These are phyloP conservation scores for Lactarius tabidus DNA, from an alignment of 768 basidiomycete species.

Conservation along the genomic window DNA sequence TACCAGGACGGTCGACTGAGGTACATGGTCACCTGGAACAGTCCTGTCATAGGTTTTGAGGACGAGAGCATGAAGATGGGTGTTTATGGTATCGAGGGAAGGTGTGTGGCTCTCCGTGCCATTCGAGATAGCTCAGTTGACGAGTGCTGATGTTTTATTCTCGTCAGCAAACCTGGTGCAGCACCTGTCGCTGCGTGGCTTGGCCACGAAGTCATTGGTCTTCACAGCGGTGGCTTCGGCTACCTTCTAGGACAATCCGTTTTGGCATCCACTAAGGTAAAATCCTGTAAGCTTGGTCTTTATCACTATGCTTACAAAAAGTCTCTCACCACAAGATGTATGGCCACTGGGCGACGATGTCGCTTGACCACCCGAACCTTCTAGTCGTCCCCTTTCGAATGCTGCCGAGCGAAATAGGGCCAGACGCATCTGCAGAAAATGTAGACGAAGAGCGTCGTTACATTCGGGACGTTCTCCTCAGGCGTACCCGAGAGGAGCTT, in stretches of 20 bases:
- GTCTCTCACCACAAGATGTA: constrained; percentile 28
- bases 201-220: constrained; percentile 39
- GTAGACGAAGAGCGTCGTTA: constrained; percentile 30
- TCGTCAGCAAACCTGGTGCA: constrained; percentile 44
- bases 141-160: not conserved
- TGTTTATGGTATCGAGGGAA: constrained; percentile 46
- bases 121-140: not conserved
- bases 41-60: constrained; percentile 33
- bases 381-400: constrained; percentile 41
- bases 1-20: constrained; percentile 39
- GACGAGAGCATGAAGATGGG: constrained; percentile 36
- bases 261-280: constrained; percentile 37
- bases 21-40: constrained; percentile 39
- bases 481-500: constrained; percentile 16
- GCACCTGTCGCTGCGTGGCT: constrained; percentile 38
- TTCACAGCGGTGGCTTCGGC: constrained; percentile 40
- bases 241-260: constrained; percentile 38
- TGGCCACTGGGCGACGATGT: constrained; percentile 42
- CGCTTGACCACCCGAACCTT: constrained; percentile 32
- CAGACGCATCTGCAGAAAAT: constrained; percentile 12
- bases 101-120: constrained; percentile 30
- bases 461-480: constrained; percentile 22
- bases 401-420: constrained; percentile 35
- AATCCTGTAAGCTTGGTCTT: not conserved
- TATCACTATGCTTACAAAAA: not conserved